Evolutionary conservation across 805 yeast genomes (phyloP).

Genomic region (Jamesozyma spencerorum): DNA sequence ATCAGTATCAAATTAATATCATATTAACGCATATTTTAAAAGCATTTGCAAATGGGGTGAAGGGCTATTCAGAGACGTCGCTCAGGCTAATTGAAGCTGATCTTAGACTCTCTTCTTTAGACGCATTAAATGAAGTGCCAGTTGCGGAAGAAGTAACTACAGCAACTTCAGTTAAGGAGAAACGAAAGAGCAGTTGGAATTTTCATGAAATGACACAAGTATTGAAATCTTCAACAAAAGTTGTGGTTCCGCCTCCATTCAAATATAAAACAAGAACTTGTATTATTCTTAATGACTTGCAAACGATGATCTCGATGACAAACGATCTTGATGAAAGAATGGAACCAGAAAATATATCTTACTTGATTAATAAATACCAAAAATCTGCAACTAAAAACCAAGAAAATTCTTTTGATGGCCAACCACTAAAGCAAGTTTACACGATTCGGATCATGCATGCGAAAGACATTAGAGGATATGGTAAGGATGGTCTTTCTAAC

Average conservation of each 20-base stretch:
- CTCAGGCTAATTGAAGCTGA: slow-evolving; percentile 35
- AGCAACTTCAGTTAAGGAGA: background rate
- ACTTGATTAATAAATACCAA: slow-evolving; percentile 12
- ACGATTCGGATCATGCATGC: slow-evolving; percentile 57
- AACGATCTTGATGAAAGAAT: slow-evolving; percentile 45
- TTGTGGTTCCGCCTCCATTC: slow-evolving; percentile 42
- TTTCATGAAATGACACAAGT: slow-evolving; percentile 44
- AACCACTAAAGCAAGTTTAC: slow-evolving; percentile 41
- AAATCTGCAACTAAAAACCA: slow-evolving; percentile 22
- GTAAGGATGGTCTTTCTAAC: slow-evolving; percentile 39
- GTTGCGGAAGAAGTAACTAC: background rate
- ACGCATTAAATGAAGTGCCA: background rate
- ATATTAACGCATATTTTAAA: slow-evolving; percentile 52
- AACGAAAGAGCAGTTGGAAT: slow-evolving; percentile 6
- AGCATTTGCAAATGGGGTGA: slow-evolving; percentile 52
- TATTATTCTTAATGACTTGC: slow-evolving; percentile 64
- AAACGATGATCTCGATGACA: slow-evolving; percentile 40
- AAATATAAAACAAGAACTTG: slow-evolving; percentile 55
- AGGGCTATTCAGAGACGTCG: slow-evolving; percentile 37
- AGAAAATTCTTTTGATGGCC: slow-evolving; percentile 10
- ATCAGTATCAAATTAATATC: slow-evolving; percentile 52
- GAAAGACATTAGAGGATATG: slow-evolving; percentile 44
- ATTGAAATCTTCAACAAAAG: slow-evolving; percentile 32
- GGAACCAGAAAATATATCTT: slow-evolving; percentile 49
- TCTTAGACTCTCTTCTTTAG: slow-evolving; percentile 15